A percentile compares a stretch with the other conserved stretches of the same genome.
These are phyloP conservation scores for Leccinum disarticulatum DNA, from an alignment of 768 basidiomycete genomes.

Conservation along the genomic window DNA sequence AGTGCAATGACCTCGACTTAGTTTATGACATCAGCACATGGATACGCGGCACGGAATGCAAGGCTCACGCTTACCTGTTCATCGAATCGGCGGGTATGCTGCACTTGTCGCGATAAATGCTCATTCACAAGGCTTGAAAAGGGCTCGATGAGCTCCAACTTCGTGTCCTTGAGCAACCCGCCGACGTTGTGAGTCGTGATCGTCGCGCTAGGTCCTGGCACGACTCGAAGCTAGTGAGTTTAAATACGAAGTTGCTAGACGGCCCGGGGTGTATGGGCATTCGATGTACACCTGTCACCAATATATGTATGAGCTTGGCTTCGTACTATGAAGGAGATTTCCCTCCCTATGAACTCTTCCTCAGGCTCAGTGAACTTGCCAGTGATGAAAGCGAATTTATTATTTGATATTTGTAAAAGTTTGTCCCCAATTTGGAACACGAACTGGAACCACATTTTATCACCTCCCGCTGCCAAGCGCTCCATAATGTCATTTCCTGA, in stretches of 20 bases:
- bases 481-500: too few relatives aligned
- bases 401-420: too few relatives aligned
- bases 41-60: background rate
- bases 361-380: slow-evolving; percentile 26
- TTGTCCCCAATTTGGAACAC: too few relatives aligned
- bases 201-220: slow-evolving; percentile 95
- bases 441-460: too few relatives aligned
- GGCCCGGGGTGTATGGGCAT: background rate
- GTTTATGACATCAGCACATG: background rate
- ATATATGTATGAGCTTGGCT: slow-evolving; percentile 97
- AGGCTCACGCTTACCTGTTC: slow-evolving; percentile 62
- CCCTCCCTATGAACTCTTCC: slow-evolving; percentile 96
- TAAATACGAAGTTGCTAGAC: background rate
- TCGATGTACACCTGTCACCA: slow-evolving; percentile 73
- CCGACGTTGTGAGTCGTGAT: slow-evolving; percentile 86
- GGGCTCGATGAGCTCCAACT: slow-evolving; percentile 97
- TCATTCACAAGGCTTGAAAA: slow-evolving; percentile 50
- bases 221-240: slow-evolving; percentile 67
- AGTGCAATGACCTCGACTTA: slow-evolving; percentile 78
- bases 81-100: slow-evolving; percentile 29
- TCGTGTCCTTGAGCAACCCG: slow-evolving; percentile 95
- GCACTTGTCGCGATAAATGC: too few relatives aligned
- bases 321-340: slow-evolving; percentile 84
- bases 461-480: too few relatives aligned
- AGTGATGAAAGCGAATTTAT: too few relatives aligned